Conservation (phyloP, 2,329 filamentous ascomycete genomes). For the Venturia pyrina region DNA sequence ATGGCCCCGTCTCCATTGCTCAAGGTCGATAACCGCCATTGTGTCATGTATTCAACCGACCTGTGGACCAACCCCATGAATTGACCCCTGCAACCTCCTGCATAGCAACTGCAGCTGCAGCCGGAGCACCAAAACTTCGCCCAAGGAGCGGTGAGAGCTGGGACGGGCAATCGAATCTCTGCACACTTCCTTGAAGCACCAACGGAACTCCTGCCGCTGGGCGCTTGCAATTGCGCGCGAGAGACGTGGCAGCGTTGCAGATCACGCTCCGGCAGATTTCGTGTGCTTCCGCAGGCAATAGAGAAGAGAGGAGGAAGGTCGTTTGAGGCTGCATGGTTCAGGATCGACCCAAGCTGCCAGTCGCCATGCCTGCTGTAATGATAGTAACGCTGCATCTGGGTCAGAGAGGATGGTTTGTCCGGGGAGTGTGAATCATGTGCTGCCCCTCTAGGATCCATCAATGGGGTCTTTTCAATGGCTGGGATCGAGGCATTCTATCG, state of each 20-base stretch:
- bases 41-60: neutral
- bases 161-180: neutral
- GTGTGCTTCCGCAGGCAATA: neutral
- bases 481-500: neutral
- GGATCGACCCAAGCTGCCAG: neutral
- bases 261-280: neutral
- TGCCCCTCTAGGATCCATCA: neutral
- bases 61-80: constrained; percentile 6
- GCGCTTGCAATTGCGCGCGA: constrained; percentile 2
- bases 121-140: neutral
- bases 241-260: neutral
- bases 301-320: neutral
- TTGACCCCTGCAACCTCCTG: constrained; percentile 5
- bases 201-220: neutral
- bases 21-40: neutral
- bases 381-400: neutral
- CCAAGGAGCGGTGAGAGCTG: constrained; percentile 5
- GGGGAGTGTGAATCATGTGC: neutral
- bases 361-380: neutral
- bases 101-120: neutral
- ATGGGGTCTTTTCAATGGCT: neutral
- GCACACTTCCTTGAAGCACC: neutral
- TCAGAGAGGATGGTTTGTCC: neutral
- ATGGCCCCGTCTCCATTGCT: neutral
- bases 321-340: neutral